Conservation (phyloP, 179 eudicot species). For the Camellia oleifera region DNA sequence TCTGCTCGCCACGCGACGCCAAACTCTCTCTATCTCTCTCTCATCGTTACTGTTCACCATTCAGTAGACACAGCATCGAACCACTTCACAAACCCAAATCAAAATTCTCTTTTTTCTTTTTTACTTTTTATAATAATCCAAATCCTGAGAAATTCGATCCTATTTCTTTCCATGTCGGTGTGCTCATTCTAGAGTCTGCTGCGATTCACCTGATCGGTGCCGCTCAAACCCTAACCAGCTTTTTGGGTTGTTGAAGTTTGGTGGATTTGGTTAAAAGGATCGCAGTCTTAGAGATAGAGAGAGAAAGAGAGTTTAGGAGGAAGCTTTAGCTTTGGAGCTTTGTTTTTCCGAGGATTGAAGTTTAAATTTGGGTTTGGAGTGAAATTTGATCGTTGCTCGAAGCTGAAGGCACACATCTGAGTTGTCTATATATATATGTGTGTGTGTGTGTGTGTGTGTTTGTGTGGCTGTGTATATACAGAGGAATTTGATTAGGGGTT, state of each 20-base stretch:
- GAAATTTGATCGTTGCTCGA: neutral
- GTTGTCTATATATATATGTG: neutral
- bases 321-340: conserved; percentile 1
- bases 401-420: conserved; percentile 1
- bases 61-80: too few species aligned
- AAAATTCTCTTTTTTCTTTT: neutral
- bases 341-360: neutral
- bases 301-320: neutral
- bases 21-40: neutral
- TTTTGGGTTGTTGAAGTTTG: neutral
- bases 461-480: neutral
- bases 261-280: too few species aligned
- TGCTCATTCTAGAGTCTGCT: neutral
- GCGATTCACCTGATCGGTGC: conserved; percentile 7
- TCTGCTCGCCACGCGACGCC: too few species aligned
- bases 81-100: too few species aligned
- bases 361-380: neutral
- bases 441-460: neutral
- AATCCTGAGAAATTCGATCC: conserved; percentile 3
- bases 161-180: neutral
- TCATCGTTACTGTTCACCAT: too few species aligned
- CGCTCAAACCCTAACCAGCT: neutral
- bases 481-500: conserved; percentile 2
- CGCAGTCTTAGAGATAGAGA: neutral
- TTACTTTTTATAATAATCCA: neutral